Conservation (phyloP, 352 stramenopile genomes). For the Phytophthora sp. region DNA sequence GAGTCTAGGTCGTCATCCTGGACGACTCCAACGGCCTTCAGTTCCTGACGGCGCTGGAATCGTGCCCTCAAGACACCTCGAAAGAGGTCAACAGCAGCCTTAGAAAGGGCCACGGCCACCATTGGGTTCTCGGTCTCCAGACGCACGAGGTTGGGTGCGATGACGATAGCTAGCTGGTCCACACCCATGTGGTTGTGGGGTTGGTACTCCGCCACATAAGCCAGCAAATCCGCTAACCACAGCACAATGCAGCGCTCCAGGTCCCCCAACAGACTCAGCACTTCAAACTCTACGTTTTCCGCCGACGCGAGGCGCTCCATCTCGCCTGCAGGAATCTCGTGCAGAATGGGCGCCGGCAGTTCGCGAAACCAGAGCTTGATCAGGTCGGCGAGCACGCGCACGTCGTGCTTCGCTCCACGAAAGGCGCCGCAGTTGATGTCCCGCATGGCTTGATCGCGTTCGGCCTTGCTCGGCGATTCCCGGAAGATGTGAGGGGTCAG, state of each 20-base stretch:
- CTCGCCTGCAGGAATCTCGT: constrained; percentile 73
- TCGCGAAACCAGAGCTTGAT: constrained; percentile 93
- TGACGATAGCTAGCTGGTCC: constrained; percentile 90
- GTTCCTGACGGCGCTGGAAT: constrained; percentile 30
- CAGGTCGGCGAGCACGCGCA: constrained; percentile 87
- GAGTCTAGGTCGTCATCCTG: constrained; percentile 3
- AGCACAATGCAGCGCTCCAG: constrained; percentile 69
- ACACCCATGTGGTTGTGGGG: constrained; percentile 89
- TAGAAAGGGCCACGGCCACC: constrained; percentile 84
- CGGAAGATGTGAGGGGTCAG: constrained; percentile 86
- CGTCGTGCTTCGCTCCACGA: constrained; percentile 61
- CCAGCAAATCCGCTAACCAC: constrained; percentile 87
- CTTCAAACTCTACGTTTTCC: constrained; percentile 42
- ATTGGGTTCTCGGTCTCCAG: constrained; percentile 88
- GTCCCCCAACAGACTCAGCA: constrained; percentile 53
- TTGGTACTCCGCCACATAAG: constrained; percentile 73
- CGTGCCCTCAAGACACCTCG: constrained; percentile 54
- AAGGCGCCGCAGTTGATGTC: constrained; percentile 88
- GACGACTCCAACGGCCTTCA: constrained; percentile 12
- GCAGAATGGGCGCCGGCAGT: constrained; percentile 81
- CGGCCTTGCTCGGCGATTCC: constrained; percentile 86
- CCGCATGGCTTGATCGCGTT: constrained; percentile 81
- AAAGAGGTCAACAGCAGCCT: constrained; percentile 86
- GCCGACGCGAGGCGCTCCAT: constrained; percentile 64
- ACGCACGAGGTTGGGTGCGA: constrained; percentile 89